Percentiles rank a stretch among this genome's conserved stretches.
phyloP scores from a whole-genome alignment of 139 green algal species.

The Tetradesmus obliquus region DNA sequence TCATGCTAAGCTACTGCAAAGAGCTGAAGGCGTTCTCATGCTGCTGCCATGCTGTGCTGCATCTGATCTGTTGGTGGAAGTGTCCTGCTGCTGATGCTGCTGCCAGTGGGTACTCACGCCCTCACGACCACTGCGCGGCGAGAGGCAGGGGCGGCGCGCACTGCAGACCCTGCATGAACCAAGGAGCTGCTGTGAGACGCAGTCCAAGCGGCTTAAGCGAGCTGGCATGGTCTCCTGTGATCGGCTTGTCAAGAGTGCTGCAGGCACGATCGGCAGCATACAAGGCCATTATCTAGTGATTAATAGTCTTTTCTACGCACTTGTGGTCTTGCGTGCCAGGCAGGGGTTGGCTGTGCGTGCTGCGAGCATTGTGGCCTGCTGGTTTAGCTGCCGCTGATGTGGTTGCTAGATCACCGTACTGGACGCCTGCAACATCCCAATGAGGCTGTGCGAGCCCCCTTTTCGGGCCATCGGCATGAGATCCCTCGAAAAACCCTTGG shows the following conservation, averaged over 20 bases:
- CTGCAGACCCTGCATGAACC: constrained; percentile 30
- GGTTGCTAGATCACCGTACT: not conserved
- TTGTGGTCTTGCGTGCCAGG: not conserved
- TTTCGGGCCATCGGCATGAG: not conserved
- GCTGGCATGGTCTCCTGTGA: not conserved
- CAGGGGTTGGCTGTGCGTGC: not conserved
- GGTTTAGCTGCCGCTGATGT: not conserved
- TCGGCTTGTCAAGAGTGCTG: not conserved
- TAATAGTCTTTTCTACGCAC: not conserved
- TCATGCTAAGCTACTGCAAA: not conserved
- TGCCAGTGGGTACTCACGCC: constrained; percentile 40
- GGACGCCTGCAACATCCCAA: not conserved
- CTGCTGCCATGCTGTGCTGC: not conserved
- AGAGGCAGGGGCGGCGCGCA: constrained; percentile 37
- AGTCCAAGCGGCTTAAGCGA: not conserved
- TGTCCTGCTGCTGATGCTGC: constrained; percentile 9
- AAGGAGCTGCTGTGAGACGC: not conserved
- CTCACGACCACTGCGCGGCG: constrained; percentile 51
- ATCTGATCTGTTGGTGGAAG: not conserved
- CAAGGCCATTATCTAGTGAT: not conserved
- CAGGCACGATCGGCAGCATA: not conserved
- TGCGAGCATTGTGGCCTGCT: constrained; percentile 2
- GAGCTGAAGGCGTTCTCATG: not conserved
- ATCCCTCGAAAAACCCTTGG: not conserved
- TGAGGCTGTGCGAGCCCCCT: not conserved